phyloP scores from a whole-genome alignment of 2,329 filamentous ascomycete species.

The Pyrenophora tritici-repentis region DNA sequence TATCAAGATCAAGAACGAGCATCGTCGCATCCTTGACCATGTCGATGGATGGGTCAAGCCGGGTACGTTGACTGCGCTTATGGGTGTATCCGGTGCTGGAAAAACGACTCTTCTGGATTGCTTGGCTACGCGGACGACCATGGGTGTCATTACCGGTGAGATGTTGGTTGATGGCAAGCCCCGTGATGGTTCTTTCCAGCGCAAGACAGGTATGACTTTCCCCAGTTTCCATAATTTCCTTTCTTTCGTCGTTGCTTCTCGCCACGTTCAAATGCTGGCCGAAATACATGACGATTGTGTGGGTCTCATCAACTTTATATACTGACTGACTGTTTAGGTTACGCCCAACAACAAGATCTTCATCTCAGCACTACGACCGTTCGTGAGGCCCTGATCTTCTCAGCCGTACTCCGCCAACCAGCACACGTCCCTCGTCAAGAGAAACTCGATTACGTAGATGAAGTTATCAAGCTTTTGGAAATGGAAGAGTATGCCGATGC shows the following conservation, averaged over 20 bases:
- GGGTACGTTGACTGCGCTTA: constrained; percentile 80
- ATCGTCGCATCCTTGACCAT: constrained; percentile 77
- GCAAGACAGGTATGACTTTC: constrained; percentile 69
- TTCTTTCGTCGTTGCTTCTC: too few species aligned
- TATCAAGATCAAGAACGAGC: constrained; percentile 78
- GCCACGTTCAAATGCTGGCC: too few species aligned
- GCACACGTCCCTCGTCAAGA: constrained; percentile 72
- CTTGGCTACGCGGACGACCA: constrained; percentile 81
- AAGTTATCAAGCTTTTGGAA: constrained; percentile 87
- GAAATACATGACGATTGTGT: not conserved
- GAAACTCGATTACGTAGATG: constrained; percentile 85
- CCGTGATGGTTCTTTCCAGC: constrained; percentile 82
- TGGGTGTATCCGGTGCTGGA: constrained; percentile 91
- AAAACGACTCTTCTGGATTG: constrained; percentile 91
- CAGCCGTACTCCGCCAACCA: constrained; percentile 82
- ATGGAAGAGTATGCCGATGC: constrained; percentile 92
- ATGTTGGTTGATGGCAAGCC: constrained; percentile 80
- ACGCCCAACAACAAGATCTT: constrained; percentile 91
- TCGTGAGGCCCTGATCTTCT: constrained; percentile 85
- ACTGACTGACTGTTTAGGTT: constrained; percentile 45
- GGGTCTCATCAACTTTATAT: not conserved
- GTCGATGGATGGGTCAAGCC: constrained; percentile 95
- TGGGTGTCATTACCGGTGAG: constrained; percentile 85
- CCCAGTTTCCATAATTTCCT: too few species aligned
- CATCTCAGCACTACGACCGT: constrained; percentile 85